Evolutionary conservation across 371 early-diverging fungal species (phyloP).

Genomic region (Gilbertella persicaria): DNA sequence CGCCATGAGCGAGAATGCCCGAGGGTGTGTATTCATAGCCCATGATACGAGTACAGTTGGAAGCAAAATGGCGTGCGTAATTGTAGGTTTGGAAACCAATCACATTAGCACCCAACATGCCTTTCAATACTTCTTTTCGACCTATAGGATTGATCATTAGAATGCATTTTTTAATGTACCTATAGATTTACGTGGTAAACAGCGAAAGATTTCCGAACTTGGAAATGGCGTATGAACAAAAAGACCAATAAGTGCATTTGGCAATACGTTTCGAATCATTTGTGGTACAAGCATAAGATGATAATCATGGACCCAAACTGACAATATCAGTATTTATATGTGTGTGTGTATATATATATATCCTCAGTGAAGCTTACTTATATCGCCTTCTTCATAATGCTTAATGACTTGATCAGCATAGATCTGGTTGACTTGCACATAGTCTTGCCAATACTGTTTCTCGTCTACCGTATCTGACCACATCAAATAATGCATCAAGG

Average conservation of each 20-base stretch:
- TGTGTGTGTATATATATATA: conserved; percentile 77
- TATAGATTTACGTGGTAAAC: conserved; percentile 72
- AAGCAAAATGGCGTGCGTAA: conserved; percentile 94
- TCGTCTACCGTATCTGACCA: conserved; percentile 85
- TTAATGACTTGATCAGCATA: conserved; percentile 82
- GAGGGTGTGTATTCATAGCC: conserved; percentile 85
- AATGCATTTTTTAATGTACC: no score
- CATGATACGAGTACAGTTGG: conserved; percentile 88
- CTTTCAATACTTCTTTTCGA: conserved; percentile 88
- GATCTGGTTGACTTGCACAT: conserved; percentile 82
- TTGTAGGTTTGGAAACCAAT: conserved; percentile 97
- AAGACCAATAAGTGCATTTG: conserved; percentile 94
- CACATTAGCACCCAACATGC: conserved; percentile 89
- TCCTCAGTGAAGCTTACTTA: conserved; percentile 61
- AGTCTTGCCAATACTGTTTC: conserved; percentile 80
- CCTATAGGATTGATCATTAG: no score
- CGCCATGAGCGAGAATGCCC: conserved; percentile 76
- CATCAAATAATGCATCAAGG: conserved; percentile 94
- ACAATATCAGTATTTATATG: no score
- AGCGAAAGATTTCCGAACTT: conserved; percentile 89
- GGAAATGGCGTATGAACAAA: conserved; percentile 99
- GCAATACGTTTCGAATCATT: conserved; percentile 66
- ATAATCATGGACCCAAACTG: conserved; percentile 99
- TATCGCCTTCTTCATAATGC: conserved; percentile 82
- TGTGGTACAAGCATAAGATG: conserved; percentile 97